Conservation (phyloP, 2,329 filamentous ascomycete genomes). For the Pseudodiploospora longispora region DNA sequence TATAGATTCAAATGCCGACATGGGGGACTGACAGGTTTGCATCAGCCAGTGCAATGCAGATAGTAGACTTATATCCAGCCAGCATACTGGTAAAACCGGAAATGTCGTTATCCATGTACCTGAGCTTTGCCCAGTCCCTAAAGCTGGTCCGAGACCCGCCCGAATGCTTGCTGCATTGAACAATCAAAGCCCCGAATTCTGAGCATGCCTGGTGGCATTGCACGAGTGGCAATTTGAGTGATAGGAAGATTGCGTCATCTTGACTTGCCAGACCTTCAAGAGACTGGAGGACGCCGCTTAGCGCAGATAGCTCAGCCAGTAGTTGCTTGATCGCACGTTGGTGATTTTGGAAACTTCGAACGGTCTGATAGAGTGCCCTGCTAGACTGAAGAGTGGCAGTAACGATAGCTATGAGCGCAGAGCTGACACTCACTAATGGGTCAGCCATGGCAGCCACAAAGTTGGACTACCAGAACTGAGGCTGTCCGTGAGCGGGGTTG, state of each 20-base stretch:
- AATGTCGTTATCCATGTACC: slow-evolving; percentile 35
- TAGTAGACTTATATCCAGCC: slow-evolving; percentile 30
- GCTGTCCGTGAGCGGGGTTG: too few relatives aligned
- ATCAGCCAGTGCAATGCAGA: slow-evolving; percentile 14
- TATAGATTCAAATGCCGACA: background rate
- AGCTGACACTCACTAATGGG: slow-evolving; percentile 1
- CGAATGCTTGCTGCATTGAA: slow-evolving; percentile 25
- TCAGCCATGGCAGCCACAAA: too few relatives aligned
- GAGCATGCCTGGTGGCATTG: slow-evolving; percentile 33
- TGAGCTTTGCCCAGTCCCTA: slow-evolving; percentile 35
- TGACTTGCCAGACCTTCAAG: background rate
- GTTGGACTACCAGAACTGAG: too few relatives aligned
- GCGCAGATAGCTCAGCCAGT: slow-evolving; percentile 6
- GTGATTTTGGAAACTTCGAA: slow-evolving; percentile 12
- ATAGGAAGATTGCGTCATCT: slow-evolving; percentile 8
- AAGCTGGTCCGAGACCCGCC: slow-evolving; percentile 27
- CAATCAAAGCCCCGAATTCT: slow-evolving; percentile 30
- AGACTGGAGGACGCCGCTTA: slow-evolving; percentile 5
- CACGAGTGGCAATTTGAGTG: slow-evolving; percentile 25
- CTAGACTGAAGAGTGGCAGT: slow-evolving; percentile 12
- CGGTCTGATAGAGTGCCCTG: slow-evolving; percentile 12
- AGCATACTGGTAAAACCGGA: slow-evolving; percentile 30
- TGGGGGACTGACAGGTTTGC: slow-evolving; percentile 12
- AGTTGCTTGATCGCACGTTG: slow-evolving; percentile 8
- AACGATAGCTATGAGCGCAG: slow-evolving; percentile 8